Percentiles rank a stretch among this genome's conserved stretches.
phyloP scores from a whole-genome alignment of 495 filamentous ascomycete species.

The Geoglossum glabrum region DNA sequence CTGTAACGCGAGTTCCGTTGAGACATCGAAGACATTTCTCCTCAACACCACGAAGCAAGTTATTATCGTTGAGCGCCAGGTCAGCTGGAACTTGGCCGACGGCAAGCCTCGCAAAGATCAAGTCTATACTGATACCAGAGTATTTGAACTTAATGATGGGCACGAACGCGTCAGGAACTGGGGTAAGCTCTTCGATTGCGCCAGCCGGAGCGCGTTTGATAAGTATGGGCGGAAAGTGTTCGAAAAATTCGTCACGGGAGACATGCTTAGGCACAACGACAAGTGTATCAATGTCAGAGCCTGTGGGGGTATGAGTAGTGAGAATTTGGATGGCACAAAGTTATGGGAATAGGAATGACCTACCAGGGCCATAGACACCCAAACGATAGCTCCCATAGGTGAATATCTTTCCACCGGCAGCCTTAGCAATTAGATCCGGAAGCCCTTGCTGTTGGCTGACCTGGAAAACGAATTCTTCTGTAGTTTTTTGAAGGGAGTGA shows the following conservation, averaged over 20 bases:
- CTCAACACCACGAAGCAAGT: slow-evolving; percentile 65
- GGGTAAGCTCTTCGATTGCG: slow-evolving; percentile 66
- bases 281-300: slow-evolving; percentile 94
- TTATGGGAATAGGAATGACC: slow-evolving; percentile 11
- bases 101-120: slow-evolving; percentile 70
- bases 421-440: slow-evolving; percentile 52
- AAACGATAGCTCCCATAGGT: slow-evolving; percentile 88
- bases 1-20: slow-evolving; percentile 83
- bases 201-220: slow-evolving; percentile 48
- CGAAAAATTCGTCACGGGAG: slow-evolving; percentile 72
- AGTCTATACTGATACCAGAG: slow-evolving; percentile 76
- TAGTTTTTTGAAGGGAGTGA: slow-evolving; percentile 50
- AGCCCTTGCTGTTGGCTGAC: slow-evolving; percentile 60
- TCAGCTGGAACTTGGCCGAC: slow-evolving; percentile 50
- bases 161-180: slow-evolving; percentile 75
- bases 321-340: too few species aligned
- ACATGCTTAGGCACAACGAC: slow-evolving; percentile 80
- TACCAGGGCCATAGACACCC: slow-evolving; percentile 79
- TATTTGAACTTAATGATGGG: slow-evolving; percentile 93
- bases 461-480: slow-evolving; percentile 63
- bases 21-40: slow-evolving; percentile 71
- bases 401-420: slow-evolving; percentile 74
- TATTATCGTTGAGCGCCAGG: slow-evolving; percentile 59
- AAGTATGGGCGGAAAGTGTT: slow-evolving; percentile 60
- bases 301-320: slow-evolving; percentile 19